Conservation (phyloP, 306 rosid species). For the Pueraria montana region DNA sequence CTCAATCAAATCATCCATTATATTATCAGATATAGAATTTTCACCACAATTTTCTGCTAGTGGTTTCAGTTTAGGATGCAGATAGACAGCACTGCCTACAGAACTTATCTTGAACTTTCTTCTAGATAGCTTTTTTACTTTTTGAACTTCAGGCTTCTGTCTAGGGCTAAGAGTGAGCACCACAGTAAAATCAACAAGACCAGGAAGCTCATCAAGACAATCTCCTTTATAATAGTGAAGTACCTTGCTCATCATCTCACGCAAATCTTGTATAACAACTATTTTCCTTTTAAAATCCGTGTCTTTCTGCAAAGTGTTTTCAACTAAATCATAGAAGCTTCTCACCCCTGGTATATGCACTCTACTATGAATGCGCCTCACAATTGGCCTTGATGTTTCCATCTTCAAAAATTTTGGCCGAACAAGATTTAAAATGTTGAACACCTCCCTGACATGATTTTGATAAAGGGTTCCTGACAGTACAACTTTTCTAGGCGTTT, state of each 20-base stretch:
- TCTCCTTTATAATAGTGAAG: constrained; percentile 96
- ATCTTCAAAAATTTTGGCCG: constrained; percentile 79
- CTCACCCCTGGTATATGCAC: constrained; percentile 62
- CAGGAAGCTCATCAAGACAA: constrained; percentile 97
- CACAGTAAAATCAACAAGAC: constrained; percentile 84
- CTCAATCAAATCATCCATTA: constrained; percentile 69
- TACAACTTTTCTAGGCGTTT: constrained; percentile 86
- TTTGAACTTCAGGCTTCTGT: constrained; percentile 68
- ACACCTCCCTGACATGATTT: constrained; percentile 92
- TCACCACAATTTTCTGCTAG: constrained; percentile 66
- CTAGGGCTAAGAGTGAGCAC: constrained; percentile 69
- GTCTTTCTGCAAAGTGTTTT: constrained; percentile 85
- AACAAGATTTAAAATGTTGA: constrained; percentile 83
- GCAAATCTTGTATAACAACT: constrained; percentile 83
- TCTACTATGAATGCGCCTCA: constrained; percentile 78
- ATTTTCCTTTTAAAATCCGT: constrained; percentile 81
- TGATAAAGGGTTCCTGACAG: constrained; percentile 96
- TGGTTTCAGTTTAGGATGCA: constrained; percentile 74
- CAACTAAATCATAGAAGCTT: constrained; percentile 78
- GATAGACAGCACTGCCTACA: constrained; percentile 85
- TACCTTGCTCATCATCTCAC: constrained; percentile 91
- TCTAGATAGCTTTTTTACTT: constrained; percentile 56
- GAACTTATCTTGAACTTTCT: constrained; percentile 81
- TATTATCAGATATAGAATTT: constrained; percentile 54
- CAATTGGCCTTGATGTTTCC: constrained; percentile 74